Base-by-base conservation (phyloP, 768 basidiomycete species). In the Coprinopsis cinerea region DNA sequence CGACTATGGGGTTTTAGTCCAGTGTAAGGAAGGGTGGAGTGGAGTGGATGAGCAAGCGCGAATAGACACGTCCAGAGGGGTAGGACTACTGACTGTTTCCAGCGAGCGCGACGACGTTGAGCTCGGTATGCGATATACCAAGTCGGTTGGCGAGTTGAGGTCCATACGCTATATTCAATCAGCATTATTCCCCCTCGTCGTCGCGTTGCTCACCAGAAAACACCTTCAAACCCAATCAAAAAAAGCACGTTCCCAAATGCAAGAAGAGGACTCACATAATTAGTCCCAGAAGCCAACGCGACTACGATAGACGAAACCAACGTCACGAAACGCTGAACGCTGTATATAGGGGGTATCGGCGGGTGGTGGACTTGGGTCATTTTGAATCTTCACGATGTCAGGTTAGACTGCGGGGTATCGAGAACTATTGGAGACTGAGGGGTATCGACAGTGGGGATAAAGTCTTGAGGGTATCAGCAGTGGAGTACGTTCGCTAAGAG, bases 121-220 rank as follows among this genome's bases (percentile, higher is more conserved):
- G 71, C 50, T 87, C 80, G 0, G 92, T 94, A 48, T 93, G 87
- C 2, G 79, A 77, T 44, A 94, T 78, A 40, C 75, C 70, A 15
- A 95, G 76, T 34, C 81, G 78, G n/a, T 81, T 67, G 1, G 87
- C 88, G 3, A 95, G 76, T 62, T 95, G 92, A 0, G 92, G 92
- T 1, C 87, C 81, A 62, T 93, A 96, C 17, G 90, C 92, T 83
- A 47, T 22, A 36, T 43, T 14, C 10, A 18, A 11, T 40, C 35
- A 47, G 40, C 14, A 9, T 45, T 49, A 11, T 53, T 44, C 30
- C 37, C 30, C 9, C n/a, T 34, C 30, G 30, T n/a, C n/a, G n/a
- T n/a, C n/a, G n/a, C n/a, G n/a, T n/a, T n/a, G n/a, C 65, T 65
- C 59, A 74, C 72, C 74, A 59, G 72, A 74, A 49, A 65, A 74